Base-by-base conservation (phyloP, 2,329 filamentous ascomycete species). In the Ramularia endophylla region DNA sequence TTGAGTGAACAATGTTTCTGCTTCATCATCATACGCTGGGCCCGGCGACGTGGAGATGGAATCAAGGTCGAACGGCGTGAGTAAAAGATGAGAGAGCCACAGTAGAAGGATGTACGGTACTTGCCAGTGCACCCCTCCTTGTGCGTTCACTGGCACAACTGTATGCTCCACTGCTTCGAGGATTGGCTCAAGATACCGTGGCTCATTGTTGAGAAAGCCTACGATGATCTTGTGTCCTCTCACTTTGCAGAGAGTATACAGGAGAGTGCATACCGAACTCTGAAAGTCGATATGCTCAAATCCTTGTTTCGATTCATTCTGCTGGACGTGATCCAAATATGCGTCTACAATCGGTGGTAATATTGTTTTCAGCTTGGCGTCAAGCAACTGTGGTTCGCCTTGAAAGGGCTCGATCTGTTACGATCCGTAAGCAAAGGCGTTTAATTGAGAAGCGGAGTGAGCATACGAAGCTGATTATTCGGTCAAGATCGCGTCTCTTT, bases 231-330 rank as follows among this genome's bases (percentile, higher is more conserved):
- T 97, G 60, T 92, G 82, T 17, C 92, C 90, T 39, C 92, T 79
- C 37, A 97, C 83, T 66, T 98, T 98, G 73, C 88, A 95, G 46
- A 98, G 83, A 0, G 83, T 83, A 61, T 97, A 97, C 27, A 98
- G 65, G 2, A 97, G 71, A 47, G 76, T 78, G 61, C 83, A 87
- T 41, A 94, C 80, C 4, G 87, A 88, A 46, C 76, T 73, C 17
- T 82, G 75, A 0, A 87, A 65, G 54, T 58, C 29, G 56, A 53
- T 25, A 57, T 65, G 39, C 3, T 41, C 9, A 1, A 17, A 27
- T 15, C 4, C 8, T 6, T 27, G 22, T 7, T 17, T 31, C 18
- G 12, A 55, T 39, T 31, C 47, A 11, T 54, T 27, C 48, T 53
- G 32, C 59, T 55, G 36, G 50, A 57, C 11, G 41, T 33, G 5